Conservation (phyloP, 2,329 filamentous ascomycete genomes). For the Raffaelea deltoideospora region DNA sequence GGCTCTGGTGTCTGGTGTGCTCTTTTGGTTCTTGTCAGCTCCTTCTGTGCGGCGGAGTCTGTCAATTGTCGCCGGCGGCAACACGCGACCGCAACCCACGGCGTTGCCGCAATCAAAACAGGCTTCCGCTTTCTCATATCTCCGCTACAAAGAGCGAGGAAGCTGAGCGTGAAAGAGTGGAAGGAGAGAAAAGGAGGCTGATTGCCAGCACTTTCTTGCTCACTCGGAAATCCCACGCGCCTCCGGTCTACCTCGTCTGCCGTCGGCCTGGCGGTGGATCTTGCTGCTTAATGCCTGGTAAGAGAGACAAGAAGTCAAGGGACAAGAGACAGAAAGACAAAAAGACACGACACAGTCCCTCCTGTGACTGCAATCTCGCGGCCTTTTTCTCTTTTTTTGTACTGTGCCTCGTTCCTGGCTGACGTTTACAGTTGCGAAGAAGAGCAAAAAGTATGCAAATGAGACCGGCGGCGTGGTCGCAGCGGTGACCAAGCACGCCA, state of each 20-base stretch:
- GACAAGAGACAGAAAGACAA: too few relatives aligned
- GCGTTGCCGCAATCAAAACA: too few relatives aligned
- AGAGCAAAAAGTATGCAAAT: conserved; percentile 39
- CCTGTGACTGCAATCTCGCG: background rate
- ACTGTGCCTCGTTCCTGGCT: background rate
- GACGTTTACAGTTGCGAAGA: conserved; percentile 20
- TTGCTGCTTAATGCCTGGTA: conserved; percentile 11
- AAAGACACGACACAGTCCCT: background rate
- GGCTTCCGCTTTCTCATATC: too few relatives aligned
- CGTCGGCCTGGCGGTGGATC: conserved; percentile 7
- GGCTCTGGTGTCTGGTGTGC: too few relatives aligned
- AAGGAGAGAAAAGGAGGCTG: too few relatives aligned
- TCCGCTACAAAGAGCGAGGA: too few relatives aligned
- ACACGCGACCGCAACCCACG: too few relatives aligned
- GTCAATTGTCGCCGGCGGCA: too few relatives aligned
- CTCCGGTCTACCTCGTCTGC: conserved; percentile 2
- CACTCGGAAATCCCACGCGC: background rate
- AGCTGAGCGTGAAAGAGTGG: too few relatives aligned
- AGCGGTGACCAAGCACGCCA: conserved; percentile 36
- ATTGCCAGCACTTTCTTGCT: background rate
- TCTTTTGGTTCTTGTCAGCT: too few relatives aligned
- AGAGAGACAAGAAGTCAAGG: too few relatives aligned
- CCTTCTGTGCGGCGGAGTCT: too few relatives aligned
- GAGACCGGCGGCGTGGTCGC: conserved; percentile 36
- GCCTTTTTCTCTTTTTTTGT: background rate